These are phyloP conservation scores for Oxyria digyna DNA, from an alignment of 148 eudicot genomes.

Conservation along the genomic window DNA sequence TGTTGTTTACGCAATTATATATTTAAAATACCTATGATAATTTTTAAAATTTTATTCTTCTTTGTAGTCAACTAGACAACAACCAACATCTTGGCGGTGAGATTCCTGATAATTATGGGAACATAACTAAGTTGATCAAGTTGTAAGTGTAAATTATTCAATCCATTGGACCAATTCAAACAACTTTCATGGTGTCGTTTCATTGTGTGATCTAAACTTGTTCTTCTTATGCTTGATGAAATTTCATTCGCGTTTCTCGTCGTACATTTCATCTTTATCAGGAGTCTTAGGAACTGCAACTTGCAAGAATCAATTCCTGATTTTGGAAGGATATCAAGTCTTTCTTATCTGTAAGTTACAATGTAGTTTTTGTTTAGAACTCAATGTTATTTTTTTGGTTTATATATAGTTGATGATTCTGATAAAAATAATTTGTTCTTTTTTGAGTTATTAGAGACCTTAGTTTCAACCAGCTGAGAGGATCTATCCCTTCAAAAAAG, in stretches of 20 bases:
- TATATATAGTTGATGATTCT: too few relatives aligned
- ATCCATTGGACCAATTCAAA: too few relatives aligned
- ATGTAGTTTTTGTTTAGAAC: too few relatives aligned
- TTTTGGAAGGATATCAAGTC: slow-evolving; percentile 40
- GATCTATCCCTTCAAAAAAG: slow-evolving; percentile 49
- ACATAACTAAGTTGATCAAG: slow-evolving; percentile 25
- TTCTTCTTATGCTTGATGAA: too few relatives aligned
- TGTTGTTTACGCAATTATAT: not conserved
- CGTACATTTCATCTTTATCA: not conserved
- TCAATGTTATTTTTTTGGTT: too few relatives aligned
- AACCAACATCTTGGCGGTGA: slow-evolving; percentile 28
- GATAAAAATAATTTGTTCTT: not conserved
- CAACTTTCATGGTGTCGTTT: too few relatives aligned
- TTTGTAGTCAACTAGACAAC: slow-evolving; percentile 55
- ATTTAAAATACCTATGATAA: too few relatives aligned
- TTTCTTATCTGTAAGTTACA: slow-evolving; percentile 64
- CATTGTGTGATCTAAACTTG: too few relatives aligned
- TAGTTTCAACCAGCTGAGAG: slow-evolving; percentile 58
- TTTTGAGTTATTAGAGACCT: slow-evolving; percentile 43
- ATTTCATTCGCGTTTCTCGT: too few relatives aligned
- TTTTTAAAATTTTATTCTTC: too few relatives aligned
- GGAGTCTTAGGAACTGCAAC: slow-evolving; percentile 67
- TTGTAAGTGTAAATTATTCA: too few relatives aligned
- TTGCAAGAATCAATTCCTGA: slow-evolving; percentile 66
- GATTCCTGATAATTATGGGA: slow-evolving; percentile 42